Conservation (phyloP, 768 basidiomycete genomes). For the Fomitopsis serialis region DNA sequence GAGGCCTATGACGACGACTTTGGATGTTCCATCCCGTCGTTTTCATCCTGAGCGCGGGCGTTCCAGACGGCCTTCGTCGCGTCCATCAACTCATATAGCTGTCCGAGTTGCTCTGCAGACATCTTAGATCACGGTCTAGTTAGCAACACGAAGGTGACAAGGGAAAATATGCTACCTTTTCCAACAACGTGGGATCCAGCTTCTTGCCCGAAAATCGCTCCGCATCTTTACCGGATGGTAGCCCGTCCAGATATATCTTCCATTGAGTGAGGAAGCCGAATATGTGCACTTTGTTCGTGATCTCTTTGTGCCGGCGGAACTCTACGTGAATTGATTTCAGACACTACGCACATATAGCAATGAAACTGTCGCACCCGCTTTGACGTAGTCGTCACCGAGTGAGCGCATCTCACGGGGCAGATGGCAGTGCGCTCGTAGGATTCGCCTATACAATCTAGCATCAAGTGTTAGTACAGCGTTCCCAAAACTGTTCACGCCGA, state of each 20-base stretch:
- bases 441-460: slow-evolving; percentile 68
- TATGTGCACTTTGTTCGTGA: slow-evolving; percentile 83
- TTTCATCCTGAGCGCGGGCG: slow-evolving; percentile 20
- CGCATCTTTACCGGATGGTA: slow-evolving; percentile 43
- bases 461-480: not conserved
- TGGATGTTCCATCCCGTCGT: not conserved
- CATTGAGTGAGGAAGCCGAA: slow-evolving; percentile 96
- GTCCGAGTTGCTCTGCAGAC: slow-evolving; percentile 87
- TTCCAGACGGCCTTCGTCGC: slow-evolving; percentile 88
- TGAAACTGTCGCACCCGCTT: slow-evolving; percentile 53
- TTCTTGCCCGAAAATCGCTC: slow-evolving; percentile 55
- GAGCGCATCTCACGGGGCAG: slow-evolving; percentile 77
- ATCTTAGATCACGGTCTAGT: slow-evolving; percentile 42
- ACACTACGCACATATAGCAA: not conserved
- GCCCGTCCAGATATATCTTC: slow-evolving; percentile 84
- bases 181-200: slow-evolving; percentile 65
- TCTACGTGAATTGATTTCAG: slow-evolving; percentile 42
- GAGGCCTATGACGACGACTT: not conserved
- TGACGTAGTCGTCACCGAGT: slow-evolving; percentile 83
- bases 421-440: slow-evolving; percentile 73
- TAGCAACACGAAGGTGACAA: not conserved
- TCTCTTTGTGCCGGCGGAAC: slow-evolving; percentile 75
- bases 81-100: slow-evolving; percentile 93
- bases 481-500: not conserved
- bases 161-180: slow-evolving; percentile 48